Evolutionary conservation across 331 rosid genomes (phyloP), one percentile per base, ranked within the genome.

Genomic region (Erythrophleum ivorense): DNA sequence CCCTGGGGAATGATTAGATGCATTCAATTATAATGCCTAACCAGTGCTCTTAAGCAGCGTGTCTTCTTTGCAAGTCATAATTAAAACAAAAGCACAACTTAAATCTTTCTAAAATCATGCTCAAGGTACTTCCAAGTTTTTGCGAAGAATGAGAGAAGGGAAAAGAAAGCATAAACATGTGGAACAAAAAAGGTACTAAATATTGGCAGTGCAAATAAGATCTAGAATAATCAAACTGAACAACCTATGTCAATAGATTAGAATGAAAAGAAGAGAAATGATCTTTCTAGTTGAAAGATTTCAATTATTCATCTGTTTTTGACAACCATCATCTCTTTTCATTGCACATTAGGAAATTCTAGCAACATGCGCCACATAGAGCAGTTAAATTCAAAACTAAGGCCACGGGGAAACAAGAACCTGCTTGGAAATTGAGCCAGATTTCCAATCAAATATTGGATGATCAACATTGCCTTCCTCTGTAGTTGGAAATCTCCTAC

Each of bases 371-470:
- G 63, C 63, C 49, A 77, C 3, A 54, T 13, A 75, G 50, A 40
- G 50, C 64, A 75, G 41, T 52, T 76, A 82, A 72, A 83, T 57
- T 80, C 41, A 77, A 65, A 73, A 74, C 24, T 71, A 85, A 52
- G 40, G 84, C 73, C 38, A 60, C 16, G 64, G 79, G 43, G 82
- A 89, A 70, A 54, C 8, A 69, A 74, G 65, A 75, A 94, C 99
- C 98, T 92, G 98, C 73, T 91, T 91, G 58, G 92, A 72, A 78
- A 80, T 79, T 79, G 92, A 81, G 84, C 84, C 81, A 70, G 97
- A 78, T 82, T 91, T 96, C 97, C 98, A 96, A 84, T 92, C 91
- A 79, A 84, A 91, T 83, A 92, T 89, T 77, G 94, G 91, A 82
- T 92, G 97, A 84, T 94, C 97, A 83, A 64, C 65, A 78, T 48